Percentiles rank a stretch among this genome's conserved stretches.
These are phyloP conservation scores for Cercospora janseana DNA, from an alignment of 2,329 filamentous ascomycete species.

Conservation along the genomic window DNA sequence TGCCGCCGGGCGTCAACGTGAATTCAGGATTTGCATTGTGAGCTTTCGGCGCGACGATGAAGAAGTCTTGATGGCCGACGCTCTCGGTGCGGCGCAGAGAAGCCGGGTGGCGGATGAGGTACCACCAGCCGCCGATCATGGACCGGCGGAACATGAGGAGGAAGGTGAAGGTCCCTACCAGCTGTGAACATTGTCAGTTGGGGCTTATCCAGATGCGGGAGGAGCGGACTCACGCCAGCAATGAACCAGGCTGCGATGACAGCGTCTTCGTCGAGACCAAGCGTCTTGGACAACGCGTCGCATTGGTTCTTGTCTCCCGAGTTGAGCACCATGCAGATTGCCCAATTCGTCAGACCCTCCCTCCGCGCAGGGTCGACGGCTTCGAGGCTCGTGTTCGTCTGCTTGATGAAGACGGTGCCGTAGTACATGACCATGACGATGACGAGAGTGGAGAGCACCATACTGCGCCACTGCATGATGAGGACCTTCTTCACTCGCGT, in stretches of 20 bases:
- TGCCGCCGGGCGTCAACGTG: not conserved
- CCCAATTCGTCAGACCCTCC: slow-evolving; percentile 60
- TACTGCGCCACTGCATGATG: slow-evolving; percentile 78
- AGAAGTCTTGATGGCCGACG: slow-evolving; percentile 19
- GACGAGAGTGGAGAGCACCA: slow-evolving; percentile 75
- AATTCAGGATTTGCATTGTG: not conserved
- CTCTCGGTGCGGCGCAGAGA: slow-evolving; percentile 10
- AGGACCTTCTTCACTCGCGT: slow-evolving; percentile 72
- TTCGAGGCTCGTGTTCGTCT: slow-evolving; percentile 56
- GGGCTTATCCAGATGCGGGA: not conserved
- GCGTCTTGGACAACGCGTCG: slow-evolving; percentile 51
- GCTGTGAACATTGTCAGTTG: slow-evolving; percentile 43
- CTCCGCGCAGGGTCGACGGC: slow-evolving; percentile 50
- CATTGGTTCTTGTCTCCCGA: slow-evolving; percentile 64
- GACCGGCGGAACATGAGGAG: slow-evolving; percentile 71
- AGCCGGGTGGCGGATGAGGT: slow-evolving; percentile 47
- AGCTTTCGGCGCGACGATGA: slow-evolving; percentile 8
- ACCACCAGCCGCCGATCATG: slow-evolving; percentile 74
- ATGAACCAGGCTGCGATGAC: slow-evolving; percentile 71
- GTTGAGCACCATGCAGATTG: slow-evolving; percentile 58
- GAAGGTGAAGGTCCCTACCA: slow-evolving; percentile 76
- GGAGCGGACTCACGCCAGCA: slow-evolving; percentile 47
- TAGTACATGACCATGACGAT: slow-evolving; percentile 80
- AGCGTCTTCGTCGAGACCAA: slow-evolving; percentile 61
- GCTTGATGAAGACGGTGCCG: slow-evolving; percentile 74